A percentile compares a stretch with the other conserved stretches of the same genome.
Evolutionary conservation across 345 rosid genomes (phyloP).

Genomic region (Melaleuca alternifolia): DNA sequence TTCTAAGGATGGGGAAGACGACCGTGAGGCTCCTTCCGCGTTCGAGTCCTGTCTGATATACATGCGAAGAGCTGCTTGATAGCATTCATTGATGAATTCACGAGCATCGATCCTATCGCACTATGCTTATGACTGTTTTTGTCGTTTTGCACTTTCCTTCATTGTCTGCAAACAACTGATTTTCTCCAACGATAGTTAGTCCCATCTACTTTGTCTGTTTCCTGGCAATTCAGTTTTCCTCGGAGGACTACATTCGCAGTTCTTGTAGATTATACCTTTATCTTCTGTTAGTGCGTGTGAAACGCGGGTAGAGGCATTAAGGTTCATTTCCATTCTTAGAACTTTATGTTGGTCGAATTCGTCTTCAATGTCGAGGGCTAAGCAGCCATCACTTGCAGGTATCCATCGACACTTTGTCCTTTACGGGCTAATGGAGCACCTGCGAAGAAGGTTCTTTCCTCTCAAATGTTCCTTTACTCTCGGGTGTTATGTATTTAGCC

Average conservation of each 20-base stretch:
- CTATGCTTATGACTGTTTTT: not conserved
- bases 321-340: not conserved
- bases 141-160: not conserved
- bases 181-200: not conserved
- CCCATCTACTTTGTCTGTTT: not conserved
- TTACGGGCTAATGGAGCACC: slow-evolving; percentile 86
- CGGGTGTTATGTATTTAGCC: not conserved
- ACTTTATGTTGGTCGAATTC: not conserved
- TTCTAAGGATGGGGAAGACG: not conserved
- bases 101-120: not conserved
- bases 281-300: not conserved
- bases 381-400: slow-evolving; percentile 34
- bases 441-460: slow-evolving; percentile 62
- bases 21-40: not conserved
- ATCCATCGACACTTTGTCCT: slow-evolving; percentile 91
- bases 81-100: not conserved
- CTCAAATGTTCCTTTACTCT: not conserved
- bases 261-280: not conserved
- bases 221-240: not conserved
- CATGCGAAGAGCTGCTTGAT: not conserved
- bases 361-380: not conserved
- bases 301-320: not conserved
- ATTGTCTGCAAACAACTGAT: not conserved
- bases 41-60: not conserved
- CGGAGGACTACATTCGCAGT: not conserved